Percentiles rank a stretch among this genome's conserved stretches.
Conservation (phyloP, 1,284 basidiomycete species). For the Moesziomyces antarcticus region DNA sequence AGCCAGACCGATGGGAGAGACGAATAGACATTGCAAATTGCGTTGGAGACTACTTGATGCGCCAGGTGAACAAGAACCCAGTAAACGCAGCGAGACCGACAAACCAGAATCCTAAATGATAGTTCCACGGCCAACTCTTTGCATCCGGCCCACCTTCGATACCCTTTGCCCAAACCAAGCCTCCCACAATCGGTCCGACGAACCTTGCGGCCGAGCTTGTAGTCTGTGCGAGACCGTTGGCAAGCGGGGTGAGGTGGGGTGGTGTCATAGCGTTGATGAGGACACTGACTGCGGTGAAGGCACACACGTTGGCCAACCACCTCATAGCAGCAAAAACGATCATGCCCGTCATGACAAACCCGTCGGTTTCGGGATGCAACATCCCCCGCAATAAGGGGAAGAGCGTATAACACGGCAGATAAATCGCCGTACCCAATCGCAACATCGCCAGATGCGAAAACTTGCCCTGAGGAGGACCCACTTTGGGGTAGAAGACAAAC, state of each 20-base stretch:
- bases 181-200: conserved; percentile 67
- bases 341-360: conserved; percentile 70
- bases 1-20: too few relatives aligned
- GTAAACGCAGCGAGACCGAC: conserved; percentile 56
- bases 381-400: conserved; percentile 70
- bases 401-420: conserved; percentile 56
- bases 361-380: conserved; percentile 65
- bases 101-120: conserved; percentile 63
- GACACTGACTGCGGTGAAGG: conserved; percentile 66
- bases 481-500: conserved; percentile 76
- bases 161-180: conserved; percentile 64
- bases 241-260: conserved; percentile 68
- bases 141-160: conserved; percentile 51
- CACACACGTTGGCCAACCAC: conserved; percentile 68
- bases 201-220: conserved; percentile 68
- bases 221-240: conserved; percentile 70
- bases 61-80: conserved; percentile 55
- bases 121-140: conserved; percentile 62
- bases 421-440: conserved; percentile 53
- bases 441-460: conserved; percentile 66
- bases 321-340: conserved; percentile 67
- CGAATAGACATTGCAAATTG: too few relatives aligned
- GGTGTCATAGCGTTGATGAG: conserved; percentile 69
- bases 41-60: conserved; percentile 24
- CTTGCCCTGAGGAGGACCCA: conserved; percentile 63